These are phyloP conservation scores for Fomes fomentarius DNA, from an alignment of 1,284 basidiomycete genomes.

Conservation along the genomic window DNA sequence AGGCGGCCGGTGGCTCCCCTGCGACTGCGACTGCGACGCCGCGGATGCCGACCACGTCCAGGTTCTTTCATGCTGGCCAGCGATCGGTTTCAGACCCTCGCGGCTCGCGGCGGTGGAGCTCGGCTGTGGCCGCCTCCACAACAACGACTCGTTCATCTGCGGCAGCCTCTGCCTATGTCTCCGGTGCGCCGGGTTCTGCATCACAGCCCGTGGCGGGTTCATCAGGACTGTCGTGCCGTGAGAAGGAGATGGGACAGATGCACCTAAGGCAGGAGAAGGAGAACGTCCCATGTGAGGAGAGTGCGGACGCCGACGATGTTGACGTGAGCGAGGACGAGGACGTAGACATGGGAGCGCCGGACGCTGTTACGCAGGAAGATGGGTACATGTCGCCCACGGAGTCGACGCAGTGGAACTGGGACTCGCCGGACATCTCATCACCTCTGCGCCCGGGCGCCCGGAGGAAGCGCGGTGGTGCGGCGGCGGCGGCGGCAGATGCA, in stretches of 20 bases:
- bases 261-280: constrained; percentile 41
- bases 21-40: constrained; percentile 19
- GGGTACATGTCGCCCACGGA: constrained; percentile 74
- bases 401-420: constrained; percentile 50
- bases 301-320: constrained; percentile 18
- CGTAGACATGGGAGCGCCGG: constrained; percentile 40
- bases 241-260: background rate
- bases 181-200: no score
- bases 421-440: constrained; percentile 66
- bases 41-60: constrained; percentile 24
- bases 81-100: constrained; percentile 27
- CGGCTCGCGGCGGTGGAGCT: constrained; percentile 14
- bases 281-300: constrained; percentile 42
- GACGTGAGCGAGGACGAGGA: constrained; percentile 25
- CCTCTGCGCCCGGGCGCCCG: constrained; percentile 43
- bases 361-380: constrained; percentile 69
- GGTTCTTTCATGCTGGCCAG: constrained; percentile 30
- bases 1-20: constrained; percentile 3
- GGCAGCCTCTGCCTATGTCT: background rate
- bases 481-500: background rate
- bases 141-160: no score
- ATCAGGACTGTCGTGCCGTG: constrained; percentile 38
- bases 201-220: constrained; percentile 38
- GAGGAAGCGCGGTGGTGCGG: background rate
- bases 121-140: background rate